Evolutionary conservation across 495 filamentous ascomycete genomes (phyloP), one percentile per base, ranked within the genome.

Genomic region (Articulospora tetracladia): DNA sequence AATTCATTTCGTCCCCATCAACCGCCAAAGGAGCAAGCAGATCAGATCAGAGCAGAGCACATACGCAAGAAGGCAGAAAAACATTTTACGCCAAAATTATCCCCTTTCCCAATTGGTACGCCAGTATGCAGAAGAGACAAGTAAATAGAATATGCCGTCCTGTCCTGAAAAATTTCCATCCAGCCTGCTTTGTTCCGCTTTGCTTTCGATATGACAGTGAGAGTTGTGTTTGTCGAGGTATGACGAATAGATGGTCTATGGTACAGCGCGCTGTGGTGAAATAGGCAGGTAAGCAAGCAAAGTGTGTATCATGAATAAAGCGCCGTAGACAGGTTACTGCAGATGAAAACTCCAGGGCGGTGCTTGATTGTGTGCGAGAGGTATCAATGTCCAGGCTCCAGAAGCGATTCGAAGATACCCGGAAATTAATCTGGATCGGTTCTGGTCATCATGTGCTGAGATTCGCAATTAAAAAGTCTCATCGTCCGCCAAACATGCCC

Each of bases 401-500:
- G 30, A 34, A 34, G 30, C 6, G 6, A 44, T 15, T n/a, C 39
- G 11, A 44, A 44, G 8, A 15, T 6, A 7, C 15, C 7, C 6
- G 7, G 30, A 34, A 7, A 15, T 34, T 34, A 15, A 6, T 34
- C 6, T 7, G 15, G 30, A 34, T 34, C 6, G n/a, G n/a, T n/a
- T 34, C 15, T 34, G 15, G 30, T 7, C 30, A 34, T 34, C 30
- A 34, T 34, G 15, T 34, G 30, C 30, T 34, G 30, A 6, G 30
- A 34, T 34, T 34, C 15, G 30, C 30, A 15, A 34, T 34, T 13
- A 32, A 32, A 32, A 32, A 44, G 8, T 12, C 17, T 44, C 17
- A 44, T 15, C 39, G 39, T 34, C 41, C 36, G 27, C 65, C 65
- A 57, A 67, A 64, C 65, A 67, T 62, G 0, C 55, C 58, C 2